phyloP scores from a whole-genome alignment of 208 protist species.

The Leishmania tropica region DNA sequence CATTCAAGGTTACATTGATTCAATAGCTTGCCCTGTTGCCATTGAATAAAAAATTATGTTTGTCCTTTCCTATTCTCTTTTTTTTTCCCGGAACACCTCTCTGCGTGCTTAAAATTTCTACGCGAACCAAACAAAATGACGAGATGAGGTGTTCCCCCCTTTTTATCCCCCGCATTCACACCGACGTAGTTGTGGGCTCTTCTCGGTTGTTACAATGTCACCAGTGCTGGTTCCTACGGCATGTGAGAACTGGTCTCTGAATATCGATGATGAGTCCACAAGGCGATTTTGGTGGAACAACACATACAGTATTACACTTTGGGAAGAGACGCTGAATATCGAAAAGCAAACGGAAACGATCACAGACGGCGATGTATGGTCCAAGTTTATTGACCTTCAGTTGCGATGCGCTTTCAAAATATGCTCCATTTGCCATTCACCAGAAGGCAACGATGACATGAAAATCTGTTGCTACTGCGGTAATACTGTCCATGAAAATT shows the following conservation, averaged over 20 bases:
- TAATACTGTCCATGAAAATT: conserved; percentile 51
- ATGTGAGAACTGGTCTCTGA: conserved; percentile 77
- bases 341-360: conserved; percentile 33
- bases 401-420: conserved; percentile 65
- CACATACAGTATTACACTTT: conserved; percentile 73
- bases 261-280: conserved; percentile 44
- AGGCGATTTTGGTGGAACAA: conserved; percentile 82
- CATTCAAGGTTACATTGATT: neutral
- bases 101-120: neutral
- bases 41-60: neutral
- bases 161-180: neutral
- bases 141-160: neutral
- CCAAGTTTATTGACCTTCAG: conserved; percentile 68
- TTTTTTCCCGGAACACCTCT: neutral
- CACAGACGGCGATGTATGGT: conserved; percentile 64
- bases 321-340: conserved; percentile 52
- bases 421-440: conserved; percentile 57
- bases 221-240: conserved; percentile 45
- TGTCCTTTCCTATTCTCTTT: neutral
- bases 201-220: conserved; percentile 18
- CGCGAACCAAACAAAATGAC: neutral
- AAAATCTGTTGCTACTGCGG: conserved; percentile 83
- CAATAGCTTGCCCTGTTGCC: neutral
- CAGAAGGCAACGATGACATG: conserved; percentile 74
- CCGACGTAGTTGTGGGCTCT: conserved; percentile 4